Conservation (phyloP, 1,139 yeast species). For the Scheffersomyces lignicola region DNA sequence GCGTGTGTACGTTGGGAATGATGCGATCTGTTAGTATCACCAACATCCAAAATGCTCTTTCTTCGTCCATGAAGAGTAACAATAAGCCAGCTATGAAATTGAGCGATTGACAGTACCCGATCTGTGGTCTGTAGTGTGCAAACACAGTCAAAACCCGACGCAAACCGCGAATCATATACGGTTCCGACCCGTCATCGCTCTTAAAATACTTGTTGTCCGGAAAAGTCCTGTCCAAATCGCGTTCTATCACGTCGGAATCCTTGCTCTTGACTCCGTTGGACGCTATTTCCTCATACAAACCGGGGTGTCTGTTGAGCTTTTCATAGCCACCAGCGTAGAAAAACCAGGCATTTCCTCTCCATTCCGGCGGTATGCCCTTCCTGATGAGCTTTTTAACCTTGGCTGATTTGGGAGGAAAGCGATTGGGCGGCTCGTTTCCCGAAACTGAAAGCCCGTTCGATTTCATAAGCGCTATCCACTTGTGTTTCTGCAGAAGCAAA, state of each 20-base stretch:
- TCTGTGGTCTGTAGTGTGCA: slow-evolving; percentile 82
- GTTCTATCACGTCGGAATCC: slow-evolving; percentile 88
- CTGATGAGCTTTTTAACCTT: slow-evolving; percentile 80
- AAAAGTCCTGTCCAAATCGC: slow-evolving; percentile 89
- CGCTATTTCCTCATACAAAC: slow-evolving; percentile 70
- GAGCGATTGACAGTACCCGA: slow-evolving; percentile 94
- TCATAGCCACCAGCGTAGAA: slow-evolving; percentile 92
- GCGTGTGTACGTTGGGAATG: slow-evolving; percentile 89
- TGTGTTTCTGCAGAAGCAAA: slow-evolving; percentile 60
- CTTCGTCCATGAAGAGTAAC: slow-evolving; percentile 82
- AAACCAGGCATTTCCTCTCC: slow-evolving; percentile 98
- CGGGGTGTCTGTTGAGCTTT: slow-evolving; percentile 62
- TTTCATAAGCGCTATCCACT: slow-evolving; percentile 70
- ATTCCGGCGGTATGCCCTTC: slow-evolving; percentile 93
- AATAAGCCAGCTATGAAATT: slow-evolving; percentile 88
- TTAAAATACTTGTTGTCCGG: slow-evolving; percentile 87
- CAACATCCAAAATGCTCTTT: slow-evolving; percentile 91
- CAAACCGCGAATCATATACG: slow-evolving; percentile 66
- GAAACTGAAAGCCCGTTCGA: slow-evolving; percentile 61
- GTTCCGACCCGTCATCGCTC: slow-evolving; percentile 34
- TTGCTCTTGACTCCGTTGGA: slow-evolving; percentile 54
- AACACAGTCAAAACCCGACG: slow-evolving; percentile 83
- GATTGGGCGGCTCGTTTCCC: slow-evolving; percentile 35
- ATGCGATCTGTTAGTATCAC: slow-evolving; percentile 83
- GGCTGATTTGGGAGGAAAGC: slow-evolving; percentile 85